Evolutionary conservation across 1,284 basidiomycete species (phyloP), one percentile per base, ranked within the genome.

Genomic region (Trametes sp.): DNA sequence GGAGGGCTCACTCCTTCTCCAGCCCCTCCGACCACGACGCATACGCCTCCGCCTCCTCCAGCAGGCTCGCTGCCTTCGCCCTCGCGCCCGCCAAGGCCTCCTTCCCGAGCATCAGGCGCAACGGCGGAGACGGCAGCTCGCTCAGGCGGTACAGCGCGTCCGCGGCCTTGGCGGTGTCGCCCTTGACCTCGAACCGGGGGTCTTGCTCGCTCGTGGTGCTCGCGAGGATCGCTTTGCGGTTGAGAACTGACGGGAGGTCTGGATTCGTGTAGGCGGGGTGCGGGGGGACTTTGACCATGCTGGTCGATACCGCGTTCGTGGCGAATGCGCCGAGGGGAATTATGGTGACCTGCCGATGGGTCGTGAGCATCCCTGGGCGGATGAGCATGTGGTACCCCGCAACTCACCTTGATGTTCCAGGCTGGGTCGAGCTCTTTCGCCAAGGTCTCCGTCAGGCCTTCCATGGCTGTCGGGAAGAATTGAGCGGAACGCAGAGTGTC

Each of bases 321-420:
- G n/a, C 28, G 55, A 66, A 66, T 11, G 51, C 57, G 1, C 64
- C 64, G 35, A 61, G 61, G 9, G 51, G 29, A 19, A 63, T 44
- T n/a, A 56, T 14, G 1, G 65, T 63, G 9, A 66, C n/a, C 65
- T 66, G 6, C 23, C 38, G 2, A 42, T n/a, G 13, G 26, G 45
- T 21, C 24, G 45, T 46, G 14, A 26, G 45, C n/a, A 4, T 45
- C n/a, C n/a, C n/a, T n/a, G 24, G 1, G 45, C 2, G 8, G 24
- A 16, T 6, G 7, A 13, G n/a, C 33, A 13, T 38, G 19, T n/a
- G 4, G 13, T 16, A 14, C 14, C 2, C 6, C 9, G n/a, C 19
- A n/a, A 45, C 54, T 53, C 31, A 77, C 77, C 69, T 78, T 78
- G 71, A 80, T 80, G 62, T 80, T 78, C 80, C 80, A 81, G 5